phyloP scores from a whole-genome alignment of 1,139 yeast species.

The Geotrichum citri-aurantii region DNA sequence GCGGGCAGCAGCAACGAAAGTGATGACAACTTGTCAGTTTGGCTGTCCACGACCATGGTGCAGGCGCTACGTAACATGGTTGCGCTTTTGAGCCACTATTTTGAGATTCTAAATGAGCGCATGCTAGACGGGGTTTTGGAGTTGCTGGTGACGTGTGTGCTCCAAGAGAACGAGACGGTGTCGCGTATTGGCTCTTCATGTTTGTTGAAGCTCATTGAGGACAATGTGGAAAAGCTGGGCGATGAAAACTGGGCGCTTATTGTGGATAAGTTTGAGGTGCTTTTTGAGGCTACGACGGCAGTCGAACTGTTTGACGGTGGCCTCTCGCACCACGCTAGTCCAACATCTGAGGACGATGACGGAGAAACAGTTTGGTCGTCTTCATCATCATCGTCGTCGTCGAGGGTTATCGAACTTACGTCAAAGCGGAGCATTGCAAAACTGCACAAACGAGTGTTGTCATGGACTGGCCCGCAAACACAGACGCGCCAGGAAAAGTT shows the following conservation, averaged over 20 bases:
- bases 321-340: slow-evolving; percentile 22
- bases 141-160: slow-evolving; percentile 76
- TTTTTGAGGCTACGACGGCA: slow-evolving; percentile 83
- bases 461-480: slow-evolving; percentile 10
- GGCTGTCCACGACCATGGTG: slow-evolving; percentile 93
- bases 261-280: slow-evolving; percentile 53
- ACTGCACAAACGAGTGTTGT: slow-evolving; percentile 8
- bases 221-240: slow-evolving; percentile 62
- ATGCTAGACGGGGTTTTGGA: slow-evolving; percentile 75
- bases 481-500: slow-evolving; percentile 38
- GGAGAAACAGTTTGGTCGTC: slow-evolving; percentile 21
- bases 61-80: slow-evolving; percentile 92
- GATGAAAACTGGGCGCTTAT: slow-evolving; percentile 71
- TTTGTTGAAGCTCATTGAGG: slow-evolving; percentile 66
- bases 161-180: slow-evolving; percentile 95
- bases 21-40: slow-evolving; percentile 82
- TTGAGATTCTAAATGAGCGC: slow-evolving; percentile 55
- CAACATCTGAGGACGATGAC: slow-evolving; percentile 25
- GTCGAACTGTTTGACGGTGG: slow-evolving; percentile 60
- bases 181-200: slow-evolving; percentile 93
- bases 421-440: slow-evolving; percentile 3
- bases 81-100: slow-evolving; percentile 73
- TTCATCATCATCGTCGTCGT: slow-evolving; percentile 17
- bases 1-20: neutral
- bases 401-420: slow-evolving; percentile 11